Evolutionary conservation across 2,329 filamentous ascomycete species (phyloP).

Genomic region (Ascochyta pisi): DNA sequence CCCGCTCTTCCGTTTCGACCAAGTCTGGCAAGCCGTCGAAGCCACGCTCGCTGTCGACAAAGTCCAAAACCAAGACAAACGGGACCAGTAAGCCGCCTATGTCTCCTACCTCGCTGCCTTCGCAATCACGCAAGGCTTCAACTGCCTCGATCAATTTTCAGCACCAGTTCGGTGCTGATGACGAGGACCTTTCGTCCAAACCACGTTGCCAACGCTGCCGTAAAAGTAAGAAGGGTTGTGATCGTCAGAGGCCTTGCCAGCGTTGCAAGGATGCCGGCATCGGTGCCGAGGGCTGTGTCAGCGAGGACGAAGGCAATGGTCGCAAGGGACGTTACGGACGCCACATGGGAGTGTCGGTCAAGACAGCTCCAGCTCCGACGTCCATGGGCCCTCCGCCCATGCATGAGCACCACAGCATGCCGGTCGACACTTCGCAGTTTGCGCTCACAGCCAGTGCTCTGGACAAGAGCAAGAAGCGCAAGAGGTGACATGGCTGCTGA

Average conservation of each 20-base stretch:
- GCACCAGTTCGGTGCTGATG: slow-evolving; percentile 69
- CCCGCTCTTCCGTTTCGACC: slow-evolving; percentile 47
- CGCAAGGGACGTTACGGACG: slow-evolving; percentile 89
- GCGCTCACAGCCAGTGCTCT: slow-evolving; percentile 27
- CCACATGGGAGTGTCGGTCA: slow-evolving; percentile 72
- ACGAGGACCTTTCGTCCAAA: slow-evolving; percentile 92
- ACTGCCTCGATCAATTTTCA: slow-evolving; percentile 72
- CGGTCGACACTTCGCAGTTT: slow-evolving; percentile 24
- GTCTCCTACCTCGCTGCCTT: slow-evolving; percentile 68
- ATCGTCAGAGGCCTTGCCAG: slow-evolving; percentile 92
- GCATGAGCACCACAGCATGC: slow-evolving; percentile 42
- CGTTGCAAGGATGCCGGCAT: slow-evolving; percentile 96
- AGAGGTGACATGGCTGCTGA: slow-evolving; percentile 56
- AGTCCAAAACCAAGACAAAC: slow-evolving; percentile 58
- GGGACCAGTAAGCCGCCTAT: slow-evolving; percentile 54
- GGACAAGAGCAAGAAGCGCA: slow-evolving; percentile 74
- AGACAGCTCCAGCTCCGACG: slow-evolving; percentile 54
- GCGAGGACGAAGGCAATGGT: slow-evolving; percentile 96
- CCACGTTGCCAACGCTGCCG: slow-evolving; percentile 97
- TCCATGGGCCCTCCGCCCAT: slow-evolving; percentile 48
- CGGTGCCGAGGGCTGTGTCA: slow-evolving; percentile 90
- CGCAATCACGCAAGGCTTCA: slow-evolving; percentile 76
- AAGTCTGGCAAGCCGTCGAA: slow-evolving; percentile 51
- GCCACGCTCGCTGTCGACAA: slow-evolving; percentile 53
- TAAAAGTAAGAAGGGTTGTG: slow-evolving; percentile 99